A percentile compares a stretch with the other conserved stretches of the same genome.
These are phyloP conservation scores for Toxicodendron radicans DNA, from an alignment of 345 rosid genomes.

Conservation along the genomic window DNA sequence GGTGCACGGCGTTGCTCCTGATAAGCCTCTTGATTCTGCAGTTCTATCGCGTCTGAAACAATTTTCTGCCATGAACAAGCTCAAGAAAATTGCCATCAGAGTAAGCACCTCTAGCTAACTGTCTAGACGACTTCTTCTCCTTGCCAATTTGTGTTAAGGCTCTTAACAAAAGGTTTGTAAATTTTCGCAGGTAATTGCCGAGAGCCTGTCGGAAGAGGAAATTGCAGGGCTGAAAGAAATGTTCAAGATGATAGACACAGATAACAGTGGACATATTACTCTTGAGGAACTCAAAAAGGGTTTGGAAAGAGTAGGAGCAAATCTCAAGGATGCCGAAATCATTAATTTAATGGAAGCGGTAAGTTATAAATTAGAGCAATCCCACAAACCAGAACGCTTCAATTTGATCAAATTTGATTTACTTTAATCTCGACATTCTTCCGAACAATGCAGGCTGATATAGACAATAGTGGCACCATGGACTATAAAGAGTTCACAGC, in stretches of 20 bases:
- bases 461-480: constrained; percentile 89
- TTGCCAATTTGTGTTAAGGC: background rate
- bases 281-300: constrained; percentile 85
- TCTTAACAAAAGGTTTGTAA: background rate
- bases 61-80: constrained; percentile 95
- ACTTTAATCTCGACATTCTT: background rate
- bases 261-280: constrained; percentile 82
- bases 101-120: constrained; percentile 50
- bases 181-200: constrained; percentile 75
- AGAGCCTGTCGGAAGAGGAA: constrained; percentile 85
- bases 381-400: background rate
- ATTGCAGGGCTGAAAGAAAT: constrained; percentile 87
- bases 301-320: constrained; percentile 78
- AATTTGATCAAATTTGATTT: background rate
- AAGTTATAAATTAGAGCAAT: constrained; percentile 9
- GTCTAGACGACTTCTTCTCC: background rate
- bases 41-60: constrained; percentile 83
- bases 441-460: constrained; percentile 62
- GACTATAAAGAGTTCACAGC: constrained; percentile 91
- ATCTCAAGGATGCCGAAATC: constrained; percentile 74
- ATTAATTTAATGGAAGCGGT: constrained; percentile 79
- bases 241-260: constrained; percentile 94
- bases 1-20: constrained; percentile 85
- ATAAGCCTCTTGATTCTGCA: constrained; percentile 92
- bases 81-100: constrained; percentile 91